Base-by-base conservation (phyloP, 768 basidiomycete species). In the Rossbeevera mucosa region DNA sequence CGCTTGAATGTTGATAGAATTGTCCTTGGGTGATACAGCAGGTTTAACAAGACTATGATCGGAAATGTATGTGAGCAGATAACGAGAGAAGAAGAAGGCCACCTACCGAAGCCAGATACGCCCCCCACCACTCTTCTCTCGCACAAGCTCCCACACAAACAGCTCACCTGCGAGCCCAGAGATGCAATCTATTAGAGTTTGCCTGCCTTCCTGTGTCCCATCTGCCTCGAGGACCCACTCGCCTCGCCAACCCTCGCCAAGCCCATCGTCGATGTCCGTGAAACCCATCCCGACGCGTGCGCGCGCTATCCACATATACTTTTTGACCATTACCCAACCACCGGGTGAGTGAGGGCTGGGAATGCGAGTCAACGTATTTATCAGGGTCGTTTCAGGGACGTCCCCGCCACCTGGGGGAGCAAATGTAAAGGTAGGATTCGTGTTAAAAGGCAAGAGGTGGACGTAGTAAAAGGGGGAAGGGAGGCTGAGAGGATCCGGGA, bases 181-280 rank as follows among this genome's bases (percentile, higher is more conserved):
- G 12, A 86, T 67, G 59, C 81, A 82, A 54, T 82, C 76, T n/a
- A 85, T 53, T 38, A 88, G 65, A 2, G 71, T 63, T 63, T 79
- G 74, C 42, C 78, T 72, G 5, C 84, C 86, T 63, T 88, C 86
- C 28, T 69, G 73, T 16, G 88, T 91, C 1, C 88, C 89, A 49
- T 88, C 86, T 1, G 80, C 83, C 66, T 91, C 86, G n/a, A 91
- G 72, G 13, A 88, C 71, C 88, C 89, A 90, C 56, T 90, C 85
- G 8, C 85, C 85, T 28, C 76, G 72, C 83, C 89, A 87, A 5
- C 82, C 84, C n/a, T 79, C 78, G 12, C 85, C 83, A 21, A 85
- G 70, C 28, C 68, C 76, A 18, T 68, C 68, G 44, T 66, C 62
- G 12, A 64, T 31, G 47, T 64, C 71, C 68, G 58, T 71, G 63